A percentile compares a stretch with the other conserved stretches of the same genome.
Evolutionary conservation across 163 green algal genomes (phyloP).

Genomic region (Volvox carteri): DNA sequence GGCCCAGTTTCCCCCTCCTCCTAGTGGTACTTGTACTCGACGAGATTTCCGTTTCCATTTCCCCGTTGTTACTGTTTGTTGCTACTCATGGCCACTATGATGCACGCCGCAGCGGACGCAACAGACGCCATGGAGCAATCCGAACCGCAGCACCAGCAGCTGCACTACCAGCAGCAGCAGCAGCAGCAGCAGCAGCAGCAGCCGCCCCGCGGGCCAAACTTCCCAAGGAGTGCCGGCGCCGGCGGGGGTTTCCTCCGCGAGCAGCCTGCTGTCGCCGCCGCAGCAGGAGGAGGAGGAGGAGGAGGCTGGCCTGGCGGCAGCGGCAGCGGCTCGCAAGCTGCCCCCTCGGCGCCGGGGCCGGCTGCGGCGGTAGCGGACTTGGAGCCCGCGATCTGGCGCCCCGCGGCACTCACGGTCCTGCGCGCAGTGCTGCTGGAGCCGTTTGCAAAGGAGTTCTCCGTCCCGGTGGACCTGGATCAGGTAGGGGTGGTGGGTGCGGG

Average conservation of each 20-base stretch:
- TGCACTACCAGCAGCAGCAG: no score
- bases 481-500: no score
- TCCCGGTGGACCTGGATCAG: slow-evolving; percentile 9
- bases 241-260: neutral
- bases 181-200: neutral
- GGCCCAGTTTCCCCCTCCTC: no score
- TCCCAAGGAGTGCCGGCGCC: neutral
- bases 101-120: neutral
- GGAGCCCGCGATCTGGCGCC: slow-evolving; percentile 20
- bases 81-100: neutral
- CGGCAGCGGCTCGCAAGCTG: no score
- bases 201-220: neutral
- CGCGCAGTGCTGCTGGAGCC: slow-evolving; percentile 36
- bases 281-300: no score
- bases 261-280: neutral
- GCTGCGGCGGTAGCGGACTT: neutral
- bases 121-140: neutral
- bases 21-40: no score
- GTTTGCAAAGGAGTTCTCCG: slow-evolving; percentile 4
- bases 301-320: neutral
- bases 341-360: no score
- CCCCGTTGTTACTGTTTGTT: no score
- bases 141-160: neutral
- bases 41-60: no score
- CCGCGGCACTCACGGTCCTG: slow-evolving; percentile 17